Evolutionary conservation across 805 yeast species (phyloP).

Genomic region (Cyberlindnera euphorbiiphila): DNA sequence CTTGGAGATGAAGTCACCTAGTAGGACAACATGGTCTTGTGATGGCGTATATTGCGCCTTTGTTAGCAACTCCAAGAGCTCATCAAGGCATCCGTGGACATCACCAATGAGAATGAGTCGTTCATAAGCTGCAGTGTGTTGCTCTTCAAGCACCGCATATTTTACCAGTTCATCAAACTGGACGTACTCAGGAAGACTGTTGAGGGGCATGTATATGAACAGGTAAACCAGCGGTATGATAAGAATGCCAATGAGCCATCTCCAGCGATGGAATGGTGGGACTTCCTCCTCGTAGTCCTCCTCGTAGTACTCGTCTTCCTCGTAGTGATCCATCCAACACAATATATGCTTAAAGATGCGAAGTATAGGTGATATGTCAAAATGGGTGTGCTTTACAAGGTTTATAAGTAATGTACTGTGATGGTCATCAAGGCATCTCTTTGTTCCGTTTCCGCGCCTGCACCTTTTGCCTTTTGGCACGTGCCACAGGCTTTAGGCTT

Average conservation of each 20-base stretch:
- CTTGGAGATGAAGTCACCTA: constrained; percentile 85
- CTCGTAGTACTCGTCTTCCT: constrained; percentile 10
- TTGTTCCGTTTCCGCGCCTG: too few relatives aligned
- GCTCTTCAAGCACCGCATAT: constrained; percentile 1
- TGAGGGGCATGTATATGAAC: constrained; percentile 8
- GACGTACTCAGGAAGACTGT: constrained; percentile 10
- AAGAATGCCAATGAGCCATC: neutral
- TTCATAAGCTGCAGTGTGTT: constrained; percentile 1
- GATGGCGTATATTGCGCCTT: constrained; percentile 43
- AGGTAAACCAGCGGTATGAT: constrained; percentile 8
- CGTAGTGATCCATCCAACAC: neutral
- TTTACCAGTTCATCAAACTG: constrained; percentile 4
- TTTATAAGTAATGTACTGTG: too few relatives aligned
- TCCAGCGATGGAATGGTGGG: neutral
- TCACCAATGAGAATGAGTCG: constrained; percentile 78
- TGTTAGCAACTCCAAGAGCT: constrained; percentile 49
- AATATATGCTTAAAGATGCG: neutral
- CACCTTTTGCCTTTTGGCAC: too few relatives aligned
- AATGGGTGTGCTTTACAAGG: too few relatives aligned
- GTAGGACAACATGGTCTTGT: constrained; percentile 57
- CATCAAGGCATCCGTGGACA: constrained; percentile 73
- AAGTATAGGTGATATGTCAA: too few relatives aligned
- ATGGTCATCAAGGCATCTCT: too few relatives aligned
- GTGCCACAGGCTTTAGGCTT: too few relatives aligned
- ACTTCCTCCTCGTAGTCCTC: constrained; percentile 5